phyloP scores from a whole-genome alignment of 2,329 filamentous ascomycete species.

The Rhexocercosporidium sp. region DNA sequence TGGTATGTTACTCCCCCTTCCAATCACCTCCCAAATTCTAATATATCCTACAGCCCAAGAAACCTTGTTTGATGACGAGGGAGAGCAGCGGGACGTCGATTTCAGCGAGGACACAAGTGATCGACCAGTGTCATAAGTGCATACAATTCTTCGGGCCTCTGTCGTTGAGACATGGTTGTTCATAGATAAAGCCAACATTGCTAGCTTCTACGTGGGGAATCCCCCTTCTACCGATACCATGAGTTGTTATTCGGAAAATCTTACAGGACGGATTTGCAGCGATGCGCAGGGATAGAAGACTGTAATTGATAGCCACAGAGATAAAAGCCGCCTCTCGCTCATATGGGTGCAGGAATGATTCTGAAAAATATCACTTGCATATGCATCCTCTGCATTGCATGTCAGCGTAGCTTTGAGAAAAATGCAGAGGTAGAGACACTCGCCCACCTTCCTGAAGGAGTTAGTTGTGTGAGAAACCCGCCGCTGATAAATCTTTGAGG shows the following conservation, averaged over 20 bases:
- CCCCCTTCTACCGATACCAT: neutral
- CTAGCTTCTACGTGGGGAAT: neutral
- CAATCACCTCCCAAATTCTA: constrained; percentile 18
- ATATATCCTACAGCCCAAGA: constrained; percentile 59
- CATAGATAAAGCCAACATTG: no score
- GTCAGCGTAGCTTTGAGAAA: no score
- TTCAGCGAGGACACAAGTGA: constrained; percentile 21
- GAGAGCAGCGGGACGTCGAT: constrained; percentile 44
- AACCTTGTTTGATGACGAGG: constrained; percentile 58
- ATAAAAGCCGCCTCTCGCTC: constrained; percentile 10
- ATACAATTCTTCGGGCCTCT: neutral
- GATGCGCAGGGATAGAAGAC: neutral
- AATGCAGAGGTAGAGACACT: no score
- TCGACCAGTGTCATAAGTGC: constrained; percentile 7
- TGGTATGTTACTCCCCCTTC: constrained; percentile 57
- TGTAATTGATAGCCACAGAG: neutral
- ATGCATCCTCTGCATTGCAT: neutral
- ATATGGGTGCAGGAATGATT: constrained; percentile 17
- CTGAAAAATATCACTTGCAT: constrained; percentile 24
- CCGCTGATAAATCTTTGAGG: no score
- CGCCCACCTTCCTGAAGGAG: no score
- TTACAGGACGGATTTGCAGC: neutral
- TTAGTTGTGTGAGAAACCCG: no score
- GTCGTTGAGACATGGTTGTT: no score
- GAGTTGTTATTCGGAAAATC: no score